A percentile compares a stretch with the other conserved stretches of the same genome.
phyloP scores from a whole-genome alignment of 352 stramenopile species.

The Discostella stelligera region DNA sequence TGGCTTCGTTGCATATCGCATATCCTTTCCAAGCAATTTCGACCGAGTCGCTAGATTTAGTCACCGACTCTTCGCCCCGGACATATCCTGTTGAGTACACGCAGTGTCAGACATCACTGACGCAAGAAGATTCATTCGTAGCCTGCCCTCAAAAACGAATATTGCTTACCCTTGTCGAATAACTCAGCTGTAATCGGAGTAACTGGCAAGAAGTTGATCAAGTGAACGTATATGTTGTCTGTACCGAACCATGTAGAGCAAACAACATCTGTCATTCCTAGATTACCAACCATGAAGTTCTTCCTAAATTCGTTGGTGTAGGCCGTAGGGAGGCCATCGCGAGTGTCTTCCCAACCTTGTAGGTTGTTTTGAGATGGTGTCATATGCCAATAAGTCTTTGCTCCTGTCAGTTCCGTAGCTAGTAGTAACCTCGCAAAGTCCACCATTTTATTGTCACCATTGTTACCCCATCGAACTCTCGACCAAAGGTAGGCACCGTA shows the following conservation, averaged over 20 bases:
- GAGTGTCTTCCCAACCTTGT: conserved; percentile 1
- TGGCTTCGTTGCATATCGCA: conserved; percentile 63
- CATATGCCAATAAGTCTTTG: conserved; percentile 96
- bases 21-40: conserved; percentile 77
- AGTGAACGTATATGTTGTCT: conserved; percentile 74
- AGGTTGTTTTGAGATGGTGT: conserved; percentile 34
- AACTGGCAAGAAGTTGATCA: conserved; percentile 81
- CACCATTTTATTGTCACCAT: conserved; percentile 42
- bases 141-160: background rate
- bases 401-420: conserved; percentile 90
- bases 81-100: conserved; percentile 51
- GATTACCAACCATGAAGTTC: conserved; percentile 82
- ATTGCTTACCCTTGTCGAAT: conserved; percentile 56
- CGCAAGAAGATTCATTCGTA: background rate
- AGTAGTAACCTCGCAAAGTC: conserved; percentile 90
- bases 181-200: conserved; percentile 65
- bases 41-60: conserved; percentile 35
- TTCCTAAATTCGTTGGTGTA: conserved; percentile 62
- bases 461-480: conserved; percentile 78
- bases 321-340: conserved; percentile 17
- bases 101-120: background rate
- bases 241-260: conserved; percentile 81
- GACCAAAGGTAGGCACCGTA: conserved; percentile 92
- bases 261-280: conserved; percentile 76
- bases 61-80: conserved; percentile 54